Evolutionary conservation across 2,329 filamentous ascomycete genomes (phyloP).

Genomic region (Corynespora cassiicola): DNA sequence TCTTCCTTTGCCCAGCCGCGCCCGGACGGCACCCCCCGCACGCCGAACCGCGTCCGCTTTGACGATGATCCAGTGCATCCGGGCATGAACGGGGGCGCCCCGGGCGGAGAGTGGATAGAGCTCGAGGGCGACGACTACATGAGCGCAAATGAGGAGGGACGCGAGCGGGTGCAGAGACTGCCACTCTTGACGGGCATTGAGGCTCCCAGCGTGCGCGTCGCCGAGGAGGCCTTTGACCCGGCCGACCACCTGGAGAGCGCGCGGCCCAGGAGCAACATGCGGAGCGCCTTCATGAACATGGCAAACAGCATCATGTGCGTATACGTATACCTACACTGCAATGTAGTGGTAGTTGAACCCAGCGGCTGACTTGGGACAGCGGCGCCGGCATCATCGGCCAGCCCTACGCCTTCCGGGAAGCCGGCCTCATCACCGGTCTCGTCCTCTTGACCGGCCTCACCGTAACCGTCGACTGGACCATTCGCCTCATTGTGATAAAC

Average conservation of each 20-base stretch:
- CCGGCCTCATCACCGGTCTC: constrained; percentile 82
- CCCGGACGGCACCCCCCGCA: constrained; percentile 63
- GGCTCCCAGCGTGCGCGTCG: constrained; percentile 78
- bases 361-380: constrained; percentile 34
- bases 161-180: constrained; percentile 58
- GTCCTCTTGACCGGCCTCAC: constrained; percentile 81
- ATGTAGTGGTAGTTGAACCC: not conserved
- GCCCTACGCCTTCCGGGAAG: constrained; percentile 94
- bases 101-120: constrained; percentile 52
- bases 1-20: constrained; percentile 56
- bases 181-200: constrained; percentile 84
- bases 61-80: constrained; percentile 51
- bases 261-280: constrained; percentile 83
- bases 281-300: constrained; percentile 99
- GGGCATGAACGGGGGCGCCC: constrained; percentile 39
- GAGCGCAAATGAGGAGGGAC: constrained; percentile 46
- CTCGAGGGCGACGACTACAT: constrained; percentile 69
- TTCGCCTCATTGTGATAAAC: constrained; percentile 95
- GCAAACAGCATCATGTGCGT: constrained; percentile 90
- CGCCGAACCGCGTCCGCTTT: constrained; percentile 77
- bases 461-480: constrained; percentile 93
- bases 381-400: constrained; percentile 77
- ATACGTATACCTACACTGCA: not conserved
- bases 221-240: constrained; percentile 61
- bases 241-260: constrained; percentile 66